Percentiles rank a stretch among this genome's conserved stretches.
These are phyloP conservation scores for Globisporangium spinosum DNA, from an alignment of 352 stramenopile species.

Conservation along the genomic window DNA sequence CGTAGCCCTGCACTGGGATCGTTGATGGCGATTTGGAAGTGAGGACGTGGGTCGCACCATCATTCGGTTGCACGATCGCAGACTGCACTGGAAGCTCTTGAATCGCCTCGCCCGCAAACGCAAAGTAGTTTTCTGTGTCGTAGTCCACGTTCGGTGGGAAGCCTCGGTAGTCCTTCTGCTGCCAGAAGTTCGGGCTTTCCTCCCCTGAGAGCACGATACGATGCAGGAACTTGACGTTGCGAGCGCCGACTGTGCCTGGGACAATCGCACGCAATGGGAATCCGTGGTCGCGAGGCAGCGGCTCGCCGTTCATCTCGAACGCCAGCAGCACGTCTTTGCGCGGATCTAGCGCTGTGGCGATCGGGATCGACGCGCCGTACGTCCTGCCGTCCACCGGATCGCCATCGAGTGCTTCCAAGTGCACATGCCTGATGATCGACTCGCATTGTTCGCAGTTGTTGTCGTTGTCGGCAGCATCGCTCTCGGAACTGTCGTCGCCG, in stretches of 20 bases:
- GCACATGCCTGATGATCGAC: constrained; percentile 33
- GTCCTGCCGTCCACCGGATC: constrained; percentile 41
- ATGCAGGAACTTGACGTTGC: constrained; percentile 93
- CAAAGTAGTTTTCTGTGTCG: constrained; percentile 75
- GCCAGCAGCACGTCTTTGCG: constrained; percentile 91
- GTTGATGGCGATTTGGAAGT: constrained; percentile 36
- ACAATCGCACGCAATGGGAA: constrained; percentile 92
- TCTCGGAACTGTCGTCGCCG: constrained; percentile 38
- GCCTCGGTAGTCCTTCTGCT: constrained; percentile 91
- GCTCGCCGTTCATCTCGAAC: constrained; percentile 93
- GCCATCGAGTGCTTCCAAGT: constrained; percentile 48
- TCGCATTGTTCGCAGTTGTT: constrained; percentile 17
- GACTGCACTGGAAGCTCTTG: constrained; percentile 91
- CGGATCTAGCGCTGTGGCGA: constrained; percentile 85
- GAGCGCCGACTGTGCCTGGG: constrained; percentile 82
- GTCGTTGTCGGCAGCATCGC: constrained; percentile 22
- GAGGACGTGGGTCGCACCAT: constrained; percentile 36
- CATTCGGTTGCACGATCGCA: constrained; percentile 86
- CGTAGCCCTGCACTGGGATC: constrained; percentile 90
- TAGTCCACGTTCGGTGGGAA: constrained; percentile 87
- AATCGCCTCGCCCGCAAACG: constrained; percentile 83
- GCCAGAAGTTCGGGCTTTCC: constrained; percentile 89
- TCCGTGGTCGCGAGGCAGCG: constrained; percentile 90
- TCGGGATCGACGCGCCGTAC: constrained; percentile 75
- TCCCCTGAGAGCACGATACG: constrained; percentile 73